Evolutionary conservation across 2,329 filamentous ascomycete genomes (phyloP), one percentile per base, ranked within the genome.

Genomic region (Pseudogymnoascus sp.): DNA sequence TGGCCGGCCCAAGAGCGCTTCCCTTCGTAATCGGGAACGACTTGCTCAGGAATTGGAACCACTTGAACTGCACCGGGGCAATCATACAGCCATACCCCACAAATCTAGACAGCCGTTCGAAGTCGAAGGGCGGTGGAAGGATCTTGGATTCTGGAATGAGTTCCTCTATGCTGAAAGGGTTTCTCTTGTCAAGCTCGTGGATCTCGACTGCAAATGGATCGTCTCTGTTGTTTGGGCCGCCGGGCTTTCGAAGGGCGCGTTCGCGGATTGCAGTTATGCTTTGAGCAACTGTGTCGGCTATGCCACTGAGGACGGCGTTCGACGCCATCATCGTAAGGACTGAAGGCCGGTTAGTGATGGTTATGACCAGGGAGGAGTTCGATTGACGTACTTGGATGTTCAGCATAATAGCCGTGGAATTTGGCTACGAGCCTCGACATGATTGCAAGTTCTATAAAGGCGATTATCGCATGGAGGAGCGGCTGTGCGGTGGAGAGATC

Each of bases 241-340:
- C 84, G 4, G 81, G 78, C 74, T 90, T 90, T 66, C 84, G 83
- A 3, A 86, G 72, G 6, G 86, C 83, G 67, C 85, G 85, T 73
- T 89, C 78, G 65, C 90, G 88, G 66, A 96, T 84, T 19, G 92
- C 86, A 2, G 95, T 96, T 74, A 99, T 90, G 65, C 90, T 88
- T 77, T 99, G 95, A 65, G 95, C 95, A 60, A 96, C 91, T 36
- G 95, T 98, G 77, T 99, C 95, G 77, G 95, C 95, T 70, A 99
- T 89, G 71, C 95, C 95, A 79, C 92, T 92, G 65, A 99, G 86
- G 64, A 98, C 89, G 69, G 95, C 90, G 79, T 99, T 99, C 75
- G 93, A 96, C 74, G 97, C 91, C 93, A 99, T 99, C 78, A 96
- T 99, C 67, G 95, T 99, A 72, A 99, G 85, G 45, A 99, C 90